phyloP scores from a whole-genome alignment of 495 filamentous ascomycete species.

The Xylaria longipes region DNA sequence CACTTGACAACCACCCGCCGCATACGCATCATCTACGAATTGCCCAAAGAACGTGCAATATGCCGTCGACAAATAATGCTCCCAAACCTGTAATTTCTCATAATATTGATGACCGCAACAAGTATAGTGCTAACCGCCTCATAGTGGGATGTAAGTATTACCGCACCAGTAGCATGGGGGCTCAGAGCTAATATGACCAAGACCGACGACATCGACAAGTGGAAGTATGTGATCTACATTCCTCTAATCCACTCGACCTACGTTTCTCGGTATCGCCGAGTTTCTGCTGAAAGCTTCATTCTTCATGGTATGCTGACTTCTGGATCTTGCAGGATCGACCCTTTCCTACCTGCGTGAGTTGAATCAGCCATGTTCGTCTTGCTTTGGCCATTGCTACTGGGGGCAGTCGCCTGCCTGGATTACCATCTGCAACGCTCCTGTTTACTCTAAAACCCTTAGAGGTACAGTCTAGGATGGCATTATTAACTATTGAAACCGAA shows the following conservation, averaged over 20 bases:
- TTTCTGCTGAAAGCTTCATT: neutral
- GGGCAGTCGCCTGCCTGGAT: neutral
- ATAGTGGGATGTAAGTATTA: conserved; percentile 27
- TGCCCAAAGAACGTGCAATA: conserved; percentile 6
- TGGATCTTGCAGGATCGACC: conserved; percentile 15
- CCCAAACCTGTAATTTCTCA: conserved; percentile 26
- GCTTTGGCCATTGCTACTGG: neutral
- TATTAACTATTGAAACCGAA: conserved; percentile 6
- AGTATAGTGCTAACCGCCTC: conserved; percentile 21
- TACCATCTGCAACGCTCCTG: neutral
- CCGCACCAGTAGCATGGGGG: neutral
- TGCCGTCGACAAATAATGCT: conserved; percentile 26
- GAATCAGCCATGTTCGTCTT: neutral
- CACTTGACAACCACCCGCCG: neutral
- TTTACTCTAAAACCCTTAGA: neutral
- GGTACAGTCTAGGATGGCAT: neutral
- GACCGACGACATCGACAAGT: conserved; percentile 31
- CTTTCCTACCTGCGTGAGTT: conserved; percentile 25
- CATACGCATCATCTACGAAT: neutral
- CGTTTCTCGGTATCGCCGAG: neutral
- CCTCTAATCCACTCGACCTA: neutral
- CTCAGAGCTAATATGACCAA: conserved; percentile 19
- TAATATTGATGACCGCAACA: neutral
- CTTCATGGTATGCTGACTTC: conserved; percentile 8
- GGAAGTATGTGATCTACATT: conserved; percentile 25